Base-by-base conservation (phyloP, 768 basidiomycete genomes). In the Lentinula aciculospora region DNA sequence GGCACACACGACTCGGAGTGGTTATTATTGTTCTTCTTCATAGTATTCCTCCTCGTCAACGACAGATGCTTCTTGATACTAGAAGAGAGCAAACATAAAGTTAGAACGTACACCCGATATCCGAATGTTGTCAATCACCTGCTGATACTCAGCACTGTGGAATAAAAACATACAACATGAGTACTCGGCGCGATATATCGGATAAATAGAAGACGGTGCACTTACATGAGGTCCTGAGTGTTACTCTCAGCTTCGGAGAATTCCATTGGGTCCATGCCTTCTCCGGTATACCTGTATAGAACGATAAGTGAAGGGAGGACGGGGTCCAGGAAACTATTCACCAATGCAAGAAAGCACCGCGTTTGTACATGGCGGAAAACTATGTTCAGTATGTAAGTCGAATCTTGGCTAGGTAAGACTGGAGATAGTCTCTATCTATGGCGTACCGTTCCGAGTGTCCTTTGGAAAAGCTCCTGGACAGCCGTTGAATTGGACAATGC, bases 221-320 rank as follows among this genome's bases (percentile, higher is more conserved):
- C 90, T 69, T 69, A 92, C 90, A 93, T 86, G 48, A 94, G 69
- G 72, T 94, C 92, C 2, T 77, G 79, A 2, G 81, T 75, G 67
- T 93, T 92, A 66, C 88, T 92, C 73, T 93, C 91, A 0, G 92
- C 92, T 69, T 94, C 92, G 0, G 88, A 81, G 70, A 94, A 92
- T 71, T 94, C 81, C 86, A 86, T 81, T 17, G 80, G 67, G 67
- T 94, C 94, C 94, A 95, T 94, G 42, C 93, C 93, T 69, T 95
- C 93, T 12, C 84, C 88, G 8, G 85, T 89, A 68, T 93, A 94
- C 79, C 76, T 79, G 56, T 10, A n/a, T 5, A 59, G 4, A 9
- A 3, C 15, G 8, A 53, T 23, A 25, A 36, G 50, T n/a, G 46
- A 36, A 50, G 39, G 48, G 1, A 36, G 34, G 19, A 44, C 10